Conservation (phyloP, 2,329 filamentous ascomycete species). For the Byssochlamys sp. region DNA sequence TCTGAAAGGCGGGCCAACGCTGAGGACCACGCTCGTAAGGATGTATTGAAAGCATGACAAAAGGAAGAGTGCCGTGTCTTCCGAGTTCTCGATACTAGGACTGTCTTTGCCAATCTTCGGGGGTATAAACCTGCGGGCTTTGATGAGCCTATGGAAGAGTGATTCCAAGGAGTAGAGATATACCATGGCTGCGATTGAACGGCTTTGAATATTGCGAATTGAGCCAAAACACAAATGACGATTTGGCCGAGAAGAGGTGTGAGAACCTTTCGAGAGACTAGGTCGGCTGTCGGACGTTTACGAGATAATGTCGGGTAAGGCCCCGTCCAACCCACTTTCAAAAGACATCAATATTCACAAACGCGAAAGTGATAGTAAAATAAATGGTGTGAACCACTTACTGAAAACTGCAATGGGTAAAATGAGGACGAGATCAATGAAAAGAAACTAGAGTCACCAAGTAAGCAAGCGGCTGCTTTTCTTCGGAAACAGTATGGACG, state of each 20-base stretch:
- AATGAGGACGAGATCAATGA: constrained; percentile 86
- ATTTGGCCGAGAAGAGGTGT: constrained; percentile 86
- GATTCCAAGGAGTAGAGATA: constrained; percentile 10
- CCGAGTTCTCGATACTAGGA: constrained; percentile 78
- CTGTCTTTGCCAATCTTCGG: constrained; percentile 68
- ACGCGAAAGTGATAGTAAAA: neutral
- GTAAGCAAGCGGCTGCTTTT: neutral
- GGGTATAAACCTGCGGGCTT: constrained; percentile 56
- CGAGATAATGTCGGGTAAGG: constrained; percentile 65
- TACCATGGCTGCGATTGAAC: constrained; percentile 75
- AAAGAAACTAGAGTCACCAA: constrained; percentile 57
- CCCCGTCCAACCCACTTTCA: constrained; percentile 79
- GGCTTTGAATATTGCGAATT: constrained; percentile 61
- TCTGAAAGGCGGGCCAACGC: constrained; percentile 82
- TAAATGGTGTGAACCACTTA: constrained; percentile 29
- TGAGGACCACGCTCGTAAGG: constrained; percentile 76
- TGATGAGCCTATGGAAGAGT: constrained; percentile 9
- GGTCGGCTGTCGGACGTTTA: constrained; percentile 81
- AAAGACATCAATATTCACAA: neutral
- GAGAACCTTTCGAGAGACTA: constrained; percentile 86
- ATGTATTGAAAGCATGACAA: constrained; percentile 93
- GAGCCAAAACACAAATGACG: constrained; percentile 64
- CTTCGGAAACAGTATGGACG: constrained; percentile 3
- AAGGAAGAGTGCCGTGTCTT: constrained; percentile 85
- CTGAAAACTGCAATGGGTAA: constrained; percentile 93